phyloP scores from a whole-genome alignment of 1,284 basidiomycete species.

The Waitea zeae region DNA sequence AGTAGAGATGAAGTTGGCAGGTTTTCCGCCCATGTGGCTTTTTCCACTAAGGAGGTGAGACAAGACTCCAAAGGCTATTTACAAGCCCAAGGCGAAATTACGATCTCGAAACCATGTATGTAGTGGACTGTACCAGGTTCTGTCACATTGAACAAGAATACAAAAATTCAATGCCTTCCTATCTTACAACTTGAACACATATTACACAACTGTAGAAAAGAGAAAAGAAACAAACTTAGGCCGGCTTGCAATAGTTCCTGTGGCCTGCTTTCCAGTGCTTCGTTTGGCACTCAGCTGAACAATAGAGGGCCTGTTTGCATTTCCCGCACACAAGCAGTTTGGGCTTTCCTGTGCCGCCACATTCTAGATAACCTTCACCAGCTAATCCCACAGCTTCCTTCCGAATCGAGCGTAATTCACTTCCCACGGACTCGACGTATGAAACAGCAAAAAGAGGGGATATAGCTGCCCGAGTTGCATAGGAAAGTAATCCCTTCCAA shows the following conservation, averaged over 20 bases:
- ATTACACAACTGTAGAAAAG: no score
- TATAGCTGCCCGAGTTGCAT: conserved; percentile 27
- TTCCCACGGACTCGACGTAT: conserved; percentile 19
- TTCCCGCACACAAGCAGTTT: conserved; percentile 14
- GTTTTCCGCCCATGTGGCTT: conserved; percentile 29
- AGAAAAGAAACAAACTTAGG: no score
- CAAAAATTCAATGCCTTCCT: no score
- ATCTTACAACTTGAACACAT: no score
- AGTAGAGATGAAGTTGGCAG: conserved; percentile 15
- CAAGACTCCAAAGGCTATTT: conserved; percentile 19
- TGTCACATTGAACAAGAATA: no score
- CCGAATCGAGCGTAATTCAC: conserved; percentile 1
- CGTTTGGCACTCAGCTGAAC: conserved; percentile 7
- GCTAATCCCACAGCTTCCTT: not conserved
- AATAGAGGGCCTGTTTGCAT: conserved; percentile 8
- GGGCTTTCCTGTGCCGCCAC: conserved; percentile 15
- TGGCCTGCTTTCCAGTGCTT: conserved; percentile 8
- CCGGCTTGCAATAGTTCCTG: conserved; percentile 5
- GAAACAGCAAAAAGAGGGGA: conserved; percentile 28
- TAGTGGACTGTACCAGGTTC: not conserved
- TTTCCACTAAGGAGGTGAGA: conserved; percentile 39
- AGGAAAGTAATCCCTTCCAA: conserved; percentile 18
- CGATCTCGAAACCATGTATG: not conserved
- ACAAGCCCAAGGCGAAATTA: not conserved
- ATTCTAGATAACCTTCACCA: conserved; percentile 8